phyloP scores from a whole-genome alignment of 495 filamentous ascomycete species.

The Chaetomium tenue region DNA sequence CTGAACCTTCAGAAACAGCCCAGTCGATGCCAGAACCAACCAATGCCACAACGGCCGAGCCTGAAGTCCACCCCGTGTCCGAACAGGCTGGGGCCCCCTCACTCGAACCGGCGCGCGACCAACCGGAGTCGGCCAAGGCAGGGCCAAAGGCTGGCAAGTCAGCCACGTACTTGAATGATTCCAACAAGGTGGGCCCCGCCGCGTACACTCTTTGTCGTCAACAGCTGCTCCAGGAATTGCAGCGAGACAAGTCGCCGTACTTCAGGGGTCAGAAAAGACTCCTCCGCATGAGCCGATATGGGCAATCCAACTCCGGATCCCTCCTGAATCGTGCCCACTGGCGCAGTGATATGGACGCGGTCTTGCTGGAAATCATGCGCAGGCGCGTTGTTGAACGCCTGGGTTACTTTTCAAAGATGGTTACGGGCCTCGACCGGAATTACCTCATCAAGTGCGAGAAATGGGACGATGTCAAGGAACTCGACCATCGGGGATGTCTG shows the following conservation, averaged over 20 bases:
- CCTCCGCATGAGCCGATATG: constrained; percentile 20
- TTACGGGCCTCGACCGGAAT: constrained; percentile 26
- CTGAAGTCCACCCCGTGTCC: neutral
- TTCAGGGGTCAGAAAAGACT: constrained; percentile 6
- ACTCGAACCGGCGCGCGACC: neutral
- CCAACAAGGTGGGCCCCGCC: constrained; percentile 7
- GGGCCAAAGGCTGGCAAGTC: neutral
- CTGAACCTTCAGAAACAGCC: too few relatives aligned
- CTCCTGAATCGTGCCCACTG: constrained; percentile 44
- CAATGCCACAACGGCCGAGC: too few relatives aligned
- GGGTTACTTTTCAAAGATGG: constrained; percentile 32
- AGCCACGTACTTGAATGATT: neutral
- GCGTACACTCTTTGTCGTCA: constrained; percentile 22
- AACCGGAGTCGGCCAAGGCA: neutral
- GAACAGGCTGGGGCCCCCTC: neutral
- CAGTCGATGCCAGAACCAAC: too few relatives aligned
- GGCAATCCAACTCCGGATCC: neutral
- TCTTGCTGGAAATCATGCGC: constrained; percentile 56
- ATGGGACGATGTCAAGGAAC: constrained; percentile 37
- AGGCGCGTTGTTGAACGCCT: constrained; percentile 45
- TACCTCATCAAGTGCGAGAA: constrained; percentile 38
- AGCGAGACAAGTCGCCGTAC: neutral
- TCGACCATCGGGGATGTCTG: constrained; percentile 39
- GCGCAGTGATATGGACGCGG: constrained; percentile 66
- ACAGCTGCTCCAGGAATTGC: constrained; percentile 18